Evolutionary conservation across 257 asterid species (phyloP).

Genomic region (Ehretia macrophylla): DNA sequence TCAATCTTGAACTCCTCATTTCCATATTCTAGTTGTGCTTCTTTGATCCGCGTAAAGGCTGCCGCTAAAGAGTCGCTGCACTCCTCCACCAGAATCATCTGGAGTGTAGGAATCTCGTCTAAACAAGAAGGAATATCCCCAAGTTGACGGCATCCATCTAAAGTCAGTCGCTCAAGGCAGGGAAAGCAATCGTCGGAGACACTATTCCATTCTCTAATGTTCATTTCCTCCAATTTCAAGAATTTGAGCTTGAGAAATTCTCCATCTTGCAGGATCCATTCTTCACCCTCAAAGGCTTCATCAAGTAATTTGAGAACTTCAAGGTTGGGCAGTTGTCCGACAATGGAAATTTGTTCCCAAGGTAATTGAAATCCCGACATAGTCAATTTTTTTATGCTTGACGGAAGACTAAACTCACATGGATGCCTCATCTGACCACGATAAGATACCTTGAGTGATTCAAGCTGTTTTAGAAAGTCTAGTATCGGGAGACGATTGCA

Average conservation of each 20-base stretch:
- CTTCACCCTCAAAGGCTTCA: neutral
- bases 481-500: neutral
- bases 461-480: neutral
- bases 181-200: neutral
- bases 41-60: neutral
- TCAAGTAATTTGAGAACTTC: neutral
- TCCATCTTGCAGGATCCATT: neutral
- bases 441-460: rapidly evolving
- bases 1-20: neutral
- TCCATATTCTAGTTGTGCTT: neutral
- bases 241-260: slow-evolving; percentile 4
- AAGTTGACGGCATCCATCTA: neutral
- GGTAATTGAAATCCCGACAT: neutral
- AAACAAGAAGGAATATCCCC: slow-evolving; percentile 4
- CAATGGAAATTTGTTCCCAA: slow-evolving; percentile 6
- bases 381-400: neutral
- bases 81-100: neutral
- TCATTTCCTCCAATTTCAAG: neutral
- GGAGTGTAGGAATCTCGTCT: neutral
- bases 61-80: neutral
- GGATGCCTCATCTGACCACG: neutral
- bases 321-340: slow-evolving; percentile 2
- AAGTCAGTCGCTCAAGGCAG: neutral
- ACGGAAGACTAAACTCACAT: neutral
- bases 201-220: neutral